Evolutionary conservation across 1,284 basidiomycete genomes (phyloP), one percentile per base, ranked within the genome.

Genomic region (Ceratobasidium theobromae): DNA sequence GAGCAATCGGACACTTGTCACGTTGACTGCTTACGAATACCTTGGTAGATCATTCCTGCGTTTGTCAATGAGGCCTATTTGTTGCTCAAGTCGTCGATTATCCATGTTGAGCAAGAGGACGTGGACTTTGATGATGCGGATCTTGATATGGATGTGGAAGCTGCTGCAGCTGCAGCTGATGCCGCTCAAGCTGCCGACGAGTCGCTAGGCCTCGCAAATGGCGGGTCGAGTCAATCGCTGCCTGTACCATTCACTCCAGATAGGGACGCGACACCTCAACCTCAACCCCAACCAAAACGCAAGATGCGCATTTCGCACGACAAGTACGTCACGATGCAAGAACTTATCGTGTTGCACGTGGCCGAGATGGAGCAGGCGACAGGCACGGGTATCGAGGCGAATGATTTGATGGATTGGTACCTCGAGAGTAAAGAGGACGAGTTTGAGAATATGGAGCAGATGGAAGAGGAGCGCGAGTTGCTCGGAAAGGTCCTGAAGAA

Each of bases 101-200:
- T 99, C 73, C 97, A 99, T 74, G 96, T 99, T 70, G 97, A 99
- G 76, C 95, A 98, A 77, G 97, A 99, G 74, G 96, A 99, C 73
- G 90, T 99, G 74, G 93, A 95, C 75, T 93, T 99, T 74, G 96
- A 98, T 73, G 94, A 97, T 69, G 95, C 97, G 72, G 74, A 77
- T 66, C 40, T 76, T 73, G 66, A 75, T 41, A 68, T 81, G 53
- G 79, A 81, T 53, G 76, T 79, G 74, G 65, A 76, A 71, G 72
- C 75, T 73, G 71, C 72, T 69, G 75, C 72, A 66, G 73, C 51
- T 21, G 71, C 68, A 32, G 71, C 68, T 30, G 52, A 76, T 72
- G 68, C 76, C 71, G 69, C 74, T 67, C 55, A 69, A 75, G 52
- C 74, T 70, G 53, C 76, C 72, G 48, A 73, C 76, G 16, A n/a